These are phyloP conservation scores for Phytophthora pluvialis DNA, from an alignment of 352 stramenopile species.

Conservation along the genomic window DNA sequence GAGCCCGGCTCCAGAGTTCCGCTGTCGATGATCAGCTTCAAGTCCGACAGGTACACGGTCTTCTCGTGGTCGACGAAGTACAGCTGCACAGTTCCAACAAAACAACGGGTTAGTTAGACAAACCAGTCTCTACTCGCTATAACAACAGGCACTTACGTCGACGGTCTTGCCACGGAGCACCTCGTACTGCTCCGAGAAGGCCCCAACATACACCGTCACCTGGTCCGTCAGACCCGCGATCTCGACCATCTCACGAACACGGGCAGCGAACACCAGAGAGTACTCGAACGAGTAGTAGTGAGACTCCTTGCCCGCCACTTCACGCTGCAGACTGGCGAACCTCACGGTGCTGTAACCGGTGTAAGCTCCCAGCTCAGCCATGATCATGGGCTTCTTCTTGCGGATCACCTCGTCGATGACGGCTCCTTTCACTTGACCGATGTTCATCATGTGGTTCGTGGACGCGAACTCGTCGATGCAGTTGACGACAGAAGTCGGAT, in stretches of 20 bases:
- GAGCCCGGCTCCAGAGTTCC: constrained; percentile 41
- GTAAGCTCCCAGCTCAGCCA: constrained; percentile 57
- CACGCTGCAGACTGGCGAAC: constrained; percentile 50
- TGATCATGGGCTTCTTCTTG: constrained; percentile 39
- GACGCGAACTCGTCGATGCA: constrained; percentile 48
- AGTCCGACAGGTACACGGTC: constrained; percentile 45
- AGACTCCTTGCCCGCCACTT: constrained; percentile 36
- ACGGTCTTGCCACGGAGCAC: constrained; percentile 45
- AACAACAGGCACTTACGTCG: constrained; percentile 38
- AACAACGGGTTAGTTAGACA: neutral
- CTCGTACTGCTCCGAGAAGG: constrained; percentile 48
- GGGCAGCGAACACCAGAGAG: constrained; percentile 46
- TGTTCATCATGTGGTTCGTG: constrained; percentile 56
- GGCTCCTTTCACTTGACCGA: constrained; percentile 44
- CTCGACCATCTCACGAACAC: constrained; percentile 54
- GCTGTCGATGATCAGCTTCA: constrained; percentile 56
- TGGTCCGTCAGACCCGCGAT: constrained; percentile 46
- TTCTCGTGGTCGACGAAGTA: constrained; percentile 69
- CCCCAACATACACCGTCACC: constrained; percentile 50
- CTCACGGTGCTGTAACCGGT: constrained; percentile 59
- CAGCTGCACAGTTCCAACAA: constrained; percentile 4
- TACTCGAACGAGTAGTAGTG: constrained; percentile 64
- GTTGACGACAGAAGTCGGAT: constrained; percentile 39
- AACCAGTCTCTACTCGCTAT: neutral
- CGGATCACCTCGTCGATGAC: constrained; percentile 53